A percentile compares a stretch with the other conserved stretches of the same genome.
phyloP scores from a whole-genome alignment of 108 stramenopile species.

The Fragilariopsis cylindrus region DNA sequence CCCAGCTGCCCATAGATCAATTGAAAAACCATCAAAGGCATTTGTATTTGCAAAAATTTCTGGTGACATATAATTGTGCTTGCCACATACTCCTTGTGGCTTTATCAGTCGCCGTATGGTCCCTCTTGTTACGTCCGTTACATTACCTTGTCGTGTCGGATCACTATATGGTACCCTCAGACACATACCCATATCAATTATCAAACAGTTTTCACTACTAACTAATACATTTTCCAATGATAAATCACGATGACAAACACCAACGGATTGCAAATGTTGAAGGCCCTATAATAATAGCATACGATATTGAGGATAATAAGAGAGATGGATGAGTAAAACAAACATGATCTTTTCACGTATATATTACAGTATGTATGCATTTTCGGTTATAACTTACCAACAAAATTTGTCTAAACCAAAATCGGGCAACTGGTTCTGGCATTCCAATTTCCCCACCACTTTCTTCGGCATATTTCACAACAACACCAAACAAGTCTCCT shows the following conservation, averaged over 20 bases:
- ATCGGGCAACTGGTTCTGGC: conserved; percentile 83
- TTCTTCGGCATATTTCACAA: conserved; percentile 74
- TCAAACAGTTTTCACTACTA: conserved; percentile 68
- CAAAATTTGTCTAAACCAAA: conserved; percentile 89
- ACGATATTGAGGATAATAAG: not conserved
- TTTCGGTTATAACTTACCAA: conserved; percentile 42
- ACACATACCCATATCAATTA: conserved; percentile 97
- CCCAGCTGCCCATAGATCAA: conserved; percentile 94
- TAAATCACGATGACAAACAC: conserved; percentile 91
- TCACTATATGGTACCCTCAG: conserved; percentile 86
- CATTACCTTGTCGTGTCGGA: conserved; percentile 29
- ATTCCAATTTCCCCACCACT: conserved; percentile 73
- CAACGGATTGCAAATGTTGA: conserved; percentile 79
- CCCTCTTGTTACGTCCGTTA: conserved; percentile 62
- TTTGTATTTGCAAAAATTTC: conserved; percentile 77
- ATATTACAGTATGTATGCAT: not conserved
- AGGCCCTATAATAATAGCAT: conserved; percentile 55
- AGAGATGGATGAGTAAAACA: not conserved
- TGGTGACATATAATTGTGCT: conserved; percentile 95
- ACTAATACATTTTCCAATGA: conserved; percentile 91
- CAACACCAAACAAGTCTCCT: conserved; percentile 90
- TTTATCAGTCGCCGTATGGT: conserved; percentile 66
- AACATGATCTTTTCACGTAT: not conserved
- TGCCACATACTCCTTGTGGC: conserved; percentile 90
- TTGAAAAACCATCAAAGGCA: conserved; percentile 90